Evolutionary conservation across 2,329 filamentous ascomycete genomes (phyloP).

Genomic region (Byssochlamys sp.): DNA sequence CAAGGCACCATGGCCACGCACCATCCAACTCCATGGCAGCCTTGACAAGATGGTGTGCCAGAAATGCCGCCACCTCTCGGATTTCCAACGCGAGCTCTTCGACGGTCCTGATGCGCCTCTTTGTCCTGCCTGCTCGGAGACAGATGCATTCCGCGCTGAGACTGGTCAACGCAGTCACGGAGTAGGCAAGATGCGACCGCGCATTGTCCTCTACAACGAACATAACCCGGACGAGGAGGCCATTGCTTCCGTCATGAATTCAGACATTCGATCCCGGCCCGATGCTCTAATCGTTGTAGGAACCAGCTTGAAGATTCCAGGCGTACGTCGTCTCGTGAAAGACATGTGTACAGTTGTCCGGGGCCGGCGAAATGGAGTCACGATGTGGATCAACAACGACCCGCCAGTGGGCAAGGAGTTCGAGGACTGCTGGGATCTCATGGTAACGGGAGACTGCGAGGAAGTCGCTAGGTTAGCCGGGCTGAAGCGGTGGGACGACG

Average conservation of each 20-base stretch:
- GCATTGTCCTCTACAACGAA: slow-evolving; percentile 96
- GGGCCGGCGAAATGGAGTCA: slow-evolving; percentile 65
- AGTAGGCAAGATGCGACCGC: slow-evolving; percentile 75
- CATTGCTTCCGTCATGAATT: slow-evolving; percentile 79
- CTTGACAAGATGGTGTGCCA: slow-evolving; percentile 94
- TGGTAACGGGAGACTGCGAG: slow-evolving; percentile 80
- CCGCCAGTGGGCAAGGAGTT: slow-evolving; percentile 73
- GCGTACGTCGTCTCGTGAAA: slow-evolving; percentile 76
- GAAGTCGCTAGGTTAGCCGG: slow-evolving; percentile 67
- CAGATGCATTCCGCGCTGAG: slow-evolving; percentile 65
- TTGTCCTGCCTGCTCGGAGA: slow-evolving; percentile 63
- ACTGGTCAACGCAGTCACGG: slow-evolving; percentile 87
- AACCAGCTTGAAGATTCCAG: slow-evolving; percentile 89
- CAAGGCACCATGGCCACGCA: slow-evolving; percentile 86
- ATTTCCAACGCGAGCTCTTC: slow-evolving; percentile 72
- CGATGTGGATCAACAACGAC: slow-evolving; percentile 90
- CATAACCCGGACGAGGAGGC: slow-evolving; percentile 93
- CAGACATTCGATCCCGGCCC: slow-evolving; percentile 74
- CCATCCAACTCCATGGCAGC: slow-evolving; percentile 86
- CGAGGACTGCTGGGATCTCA: slow-evolving; percentile 84
- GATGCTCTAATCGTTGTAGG: slow-evolving; percentile 92
- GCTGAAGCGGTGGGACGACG: slow-evolving; percentile 50
- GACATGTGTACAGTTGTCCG: slow-evolving; percentile 85
- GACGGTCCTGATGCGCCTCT: slow-evolving; percentile 72
- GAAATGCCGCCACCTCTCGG: slow-evolving; percentile 69